Percentiles rank a stretch among this genome's conserved stretches.
These are phyloP conservation scores for Rhynchosporium secalis DNA, from an alignment of 2,329 filamentous ascomycete genomes.

Conservation along the genomic window DNA sequence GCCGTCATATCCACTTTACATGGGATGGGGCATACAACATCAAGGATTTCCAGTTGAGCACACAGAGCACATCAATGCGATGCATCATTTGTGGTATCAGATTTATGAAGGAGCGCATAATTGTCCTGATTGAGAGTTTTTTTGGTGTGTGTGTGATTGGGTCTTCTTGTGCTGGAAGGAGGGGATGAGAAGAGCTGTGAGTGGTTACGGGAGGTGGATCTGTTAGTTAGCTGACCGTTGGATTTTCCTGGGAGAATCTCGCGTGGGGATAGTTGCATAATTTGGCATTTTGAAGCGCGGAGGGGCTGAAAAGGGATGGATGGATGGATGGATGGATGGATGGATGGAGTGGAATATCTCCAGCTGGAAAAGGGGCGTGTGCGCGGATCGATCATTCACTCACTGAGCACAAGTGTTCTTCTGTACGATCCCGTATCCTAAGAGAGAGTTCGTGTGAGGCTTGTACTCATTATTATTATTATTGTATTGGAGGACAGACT, in stretches of 20 bases:
- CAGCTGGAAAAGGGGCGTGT: constrained; percentile 5
- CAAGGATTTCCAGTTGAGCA: not conserved
- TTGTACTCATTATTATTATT: too few relatives aligned
- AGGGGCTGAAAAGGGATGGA: not conserved
- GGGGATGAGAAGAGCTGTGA: constrained; percentile 5
- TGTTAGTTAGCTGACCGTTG: too few relatives aligned
- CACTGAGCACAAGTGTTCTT: not conserved
- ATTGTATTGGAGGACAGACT: too few relatives aligned
- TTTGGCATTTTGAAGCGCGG: not conserved
- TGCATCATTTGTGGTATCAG: constrained; percentile 17
- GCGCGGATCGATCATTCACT: not conserved
- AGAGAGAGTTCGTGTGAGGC: too few relatives aligned
- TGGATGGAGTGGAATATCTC: too few relatives aligned
- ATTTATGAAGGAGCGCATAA: constrained; percentile 8
- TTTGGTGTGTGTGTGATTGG: too few relatives aligned
- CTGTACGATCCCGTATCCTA: too few relatives aligned
- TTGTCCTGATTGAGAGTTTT: not conserved
- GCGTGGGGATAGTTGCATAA: not conserved
- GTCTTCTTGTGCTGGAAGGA: not conserved
- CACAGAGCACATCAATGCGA: not conserved
- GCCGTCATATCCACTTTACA: not conserved
- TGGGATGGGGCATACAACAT: not conserved
- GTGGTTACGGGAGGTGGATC: not conserved
- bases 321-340: too few relatives aligned
- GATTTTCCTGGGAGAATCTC: too few relatives aligned